Evolutionary conservation across 1,284 basidiomycete genomes (phyloP).

Genomic region (Tetrapyrgos nigripes): DNA sequence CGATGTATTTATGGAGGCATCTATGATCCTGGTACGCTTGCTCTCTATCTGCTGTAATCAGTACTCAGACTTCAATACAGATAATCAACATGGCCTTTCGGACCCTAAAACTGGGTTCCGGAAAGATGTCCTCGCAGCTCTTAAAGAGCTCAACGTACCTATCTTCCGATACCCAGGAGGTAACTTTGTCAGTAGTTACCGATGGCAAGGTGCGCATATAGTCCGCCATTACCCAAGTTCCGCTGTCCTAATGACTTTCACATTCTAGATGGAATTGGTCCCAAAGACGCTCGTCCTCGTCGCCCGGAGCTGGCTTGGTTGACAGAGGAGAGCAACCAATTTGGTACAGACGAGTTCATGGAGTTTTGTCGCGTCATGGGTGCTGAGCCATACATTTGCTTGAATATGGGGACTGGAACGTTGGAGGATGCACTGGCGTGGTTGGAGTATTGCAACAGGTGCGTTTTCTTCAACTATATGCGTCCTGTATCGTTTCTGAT

Average conservation of each 20-base stretch:
- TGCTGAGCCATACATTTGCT: conserved; percentile 65
- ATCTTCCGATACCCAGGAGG: conserved; percentile 68
- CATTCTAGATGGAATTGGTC: conserved; percentile 59
- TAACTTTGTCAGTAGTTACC: conserved; percentile 66
- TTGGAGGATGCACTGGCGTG: conserved; percentile 69
- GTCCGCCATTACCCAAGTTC: background rate
- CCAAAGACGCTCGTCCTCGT: conserved; percentile 55
- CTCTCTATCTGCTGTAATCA: background rate
- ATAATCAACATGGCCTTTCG: conserved; percentile 41
- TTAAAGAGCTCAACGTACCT: conserved; percentile 62
- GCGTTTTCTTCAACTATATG: conserved; percentile 7
- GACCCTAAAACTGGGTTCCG: conserved; percentile 55
- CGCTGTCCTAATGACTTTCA: background rate
- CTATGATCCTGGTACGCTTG: conserved; percentile 50
- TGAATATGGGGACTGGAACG: conserved; percentile 73
- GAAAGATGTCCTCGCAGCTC: conserved; percentile 59
- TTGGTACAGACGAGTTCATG: conserved; percentile 63
- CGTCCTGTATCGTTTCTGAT: background rate
- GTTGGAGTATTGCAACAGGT: conserved; percentile 72
- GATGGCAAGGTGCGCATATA: conserved; percentile 56
- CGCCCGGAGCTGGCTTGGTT: conserved; percentile 73
- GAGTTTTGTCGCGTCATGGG: conserved; percentile 54
- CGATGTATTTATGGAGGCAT: conserved; percentile 71
- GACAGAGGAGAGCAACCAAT: conserved; percentile 67
- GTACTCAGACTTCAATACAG: conserved; percentile 2